Base-by-base conservation (phyloP, 202 grass and related monocot species). In the Panicum hallii region DNA sequence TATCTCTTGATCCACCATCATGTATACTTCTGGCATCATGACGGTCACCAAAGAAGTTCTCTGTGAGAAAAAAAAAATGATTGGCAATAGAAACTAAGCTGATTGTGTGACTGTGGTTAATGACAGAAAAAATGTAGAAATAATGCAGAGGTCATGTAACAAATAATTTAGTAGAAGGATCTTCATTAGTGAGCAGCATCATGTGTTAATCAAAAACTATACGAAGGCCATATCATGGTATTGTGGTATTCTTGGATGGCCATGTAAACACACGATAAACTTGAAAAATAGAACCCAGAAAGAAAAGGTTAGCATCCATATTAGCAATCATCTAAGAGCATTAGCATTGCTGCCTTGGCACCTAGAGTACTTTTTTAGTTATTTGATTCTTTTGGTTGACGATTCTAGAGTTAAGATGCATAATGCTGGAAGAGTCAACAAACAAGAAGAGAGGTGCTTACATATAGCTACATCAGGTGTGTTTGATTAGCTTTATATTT, bases 21-120 rank as follows among this genome's bases (percentile, higher is more conserved):
- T 88, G 85, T 60, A 83, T 85, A 89, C 93, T 95, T 78, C 83
- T 92, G 11, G 78, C 45, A 62, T 92, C 93, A 91, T 90, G 82
- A 52, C 86, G 89, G 57, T 96, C 91, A 60, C 82, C 84, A 38
- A 89, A 86, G 75, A 94, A 90, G 75, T 99, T 99, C 84, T 99
- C 97, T 99, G 86, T 47, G 42, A 77, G 47, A 76, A 43, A 40
- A 32, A 87, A 78, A 71, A 79, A 65, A 76, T 54, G 76, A 78
- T 42, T 61, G 47, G 43, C 17, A 77, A 22, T 48, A 71, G 40
- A 56, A 74, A 80, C 47, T 60, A 74, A 83, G 11, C 11, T 77
- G n/a, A 66, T 71, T 83, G 45, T 83, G 23, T 67, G 23, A 28
- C 7, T 58, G 1, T 13, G 56, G 30, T 73, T 74, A 52, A 86